Base-by-base conservation (phyloP, 768 basidiomycete genomes). In the Rhodotorula paludigena region DNA sequence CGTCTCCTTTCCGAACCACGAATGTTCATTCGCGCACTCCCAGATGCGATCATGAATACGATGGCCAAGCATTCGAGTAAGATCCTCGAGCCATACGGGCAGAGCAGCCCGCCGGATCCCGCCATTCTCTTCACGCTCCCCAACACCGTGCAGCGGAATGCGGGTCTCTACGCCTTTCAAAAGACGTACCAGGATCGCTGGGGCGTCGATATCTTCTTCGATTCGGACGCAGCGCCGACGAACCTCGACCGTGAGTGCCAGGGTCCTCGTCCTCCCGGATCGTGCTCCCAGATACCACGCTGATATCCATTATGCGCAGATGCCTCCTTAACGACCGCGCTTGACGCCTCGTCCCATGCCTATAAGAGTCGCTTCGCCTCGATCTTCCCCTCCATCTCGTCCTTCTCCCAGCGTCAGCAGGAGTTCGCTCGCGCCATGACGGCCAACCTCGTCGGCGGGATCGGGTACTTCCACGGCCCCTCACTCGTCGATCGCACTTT, bases 391-490 rank as follows among this genome's bases (percentile, higher is more conserved):
- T 81, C 86, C 45, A 84, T 87, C 10, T 73, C 82, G 2, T 83
- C 63, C 48, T 69, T 77, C 82, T 38, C 79, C 80, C 48, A 78
- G 81, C 79, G 81, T 3, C 79, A 92, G 28, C 80, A 85, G 60
- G 80, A 81, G 0, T 97, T 97, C 77, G 94, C 92, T 3, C 88
- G 89, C 75, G 87, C 86, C 9, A 85, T 94, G 64, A 94, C 92
- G 0, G 87, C 93, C 2, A 97, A 92, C 76, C 83, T 97, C 51
- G 79, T 97, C 18, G 93, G 90, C 60, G 93, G 93, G 28, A 85
- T 98, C 44, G 93, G 93, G 18, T 97, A 96, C 79, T 98, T 93
- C 79, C 88, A 93, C 74, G 93, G 93, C 21, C 85, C 83, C 9
- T 92, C 90, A 1, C 87, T 97, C 70, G 84, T 96, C 14, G 88